A percentile compares a stretch with the other conserved stretches of the same genome.
Evolutionary conservation across 208 protist species (phyloP).

Genomic region (Endotrypanum monterogeii): DNA sequence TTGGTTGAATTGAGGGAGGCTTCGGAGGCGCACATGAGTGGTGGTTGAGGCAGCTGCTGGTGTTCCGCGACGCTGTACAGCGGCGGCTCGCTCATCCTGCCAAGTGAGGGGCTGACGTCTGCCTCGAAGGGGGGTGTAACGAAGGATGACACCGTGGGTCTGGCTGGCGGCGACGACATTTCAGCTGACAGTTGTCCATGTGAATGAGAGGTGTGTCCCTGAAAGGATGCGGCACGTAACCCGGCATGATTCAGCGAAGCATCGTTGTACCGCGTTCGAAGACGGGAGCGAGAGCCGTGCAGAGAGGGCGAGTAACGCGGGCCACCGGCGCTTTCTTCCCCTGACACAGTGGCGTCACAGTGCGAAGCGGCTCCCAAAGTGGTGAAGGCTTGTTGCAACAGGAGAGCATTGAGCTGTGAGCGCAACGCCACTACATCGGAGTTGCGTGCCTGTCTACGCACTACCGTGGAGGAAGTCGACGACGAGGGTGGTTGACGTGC

Average conservation of each 20-base stretch:
- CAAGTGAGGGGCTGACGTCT: background rate
- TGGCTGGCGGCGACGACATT: background rate
- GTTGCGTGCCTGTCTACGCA: background rate
- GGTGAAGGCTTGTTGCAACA: slow-evolving; percentile 8
- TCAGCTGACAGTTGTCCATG: background rate
- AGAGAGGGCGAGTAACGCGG: slow-evolving; percentile 6
- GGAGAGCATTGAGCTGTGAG: slow-evolving; percentile 22
- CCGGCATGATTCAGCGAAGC: background rate
- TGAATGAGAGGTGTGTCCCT: background rate
- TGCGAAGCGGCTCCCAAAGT: background rate
- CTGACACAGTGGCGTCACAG: background rate
- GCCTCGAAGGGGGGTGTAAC: background rate
- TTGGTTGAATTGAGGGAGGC: background rate
- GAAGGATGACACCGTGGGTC: background rate
- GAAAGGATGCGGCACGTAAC: background rate
- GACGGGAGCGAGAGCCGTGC: background rate
- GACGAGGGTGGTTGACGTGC: background rate
- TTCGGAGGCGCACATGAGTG: background rate
- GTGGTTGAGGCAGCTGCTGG: slow-evolving; percentile 2
- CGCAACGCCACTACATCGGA: slow-evolving; percentile 24
- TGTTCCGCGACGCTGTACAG: background rate
- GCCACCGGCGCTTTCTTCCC: background rate
- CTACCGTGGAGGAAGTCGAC: background rate
- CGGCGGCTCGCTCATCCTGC: background rate
- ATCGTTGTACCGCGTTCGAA: background rate